Evolutionary conservation across 345 rosid species (phyloP), one percentile per base, ranked within the genome.

Genomic region (Hibiscus tridactylites): DNA sequence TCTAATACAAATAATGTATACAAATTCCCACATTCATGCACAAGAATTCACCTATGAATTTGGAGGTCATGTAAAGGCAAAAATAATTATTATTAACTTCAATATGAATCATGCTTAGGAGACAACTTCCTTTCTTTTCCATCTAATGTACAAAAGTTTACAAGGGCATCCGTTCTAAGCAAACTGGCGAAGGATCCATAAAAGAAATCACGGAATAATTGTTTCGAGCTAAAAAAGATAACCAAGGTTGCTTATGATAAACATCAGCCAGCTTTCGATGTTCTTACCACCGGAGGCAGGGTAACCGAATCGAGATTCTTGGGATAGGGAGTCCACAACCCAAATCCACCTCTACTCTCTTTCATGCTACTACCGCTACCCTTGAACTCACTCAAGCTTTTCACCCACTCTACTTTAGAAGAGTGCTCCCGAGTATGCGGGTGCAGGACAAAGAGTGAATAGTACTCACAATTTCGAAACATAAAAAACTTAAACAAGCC

Each of bases 391-490:
- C 70, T 79, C 42, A 87, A 56, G 67, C 75, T 86, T 85, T 92
- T 96, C 50, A 92, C 99, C 98, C 99, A 92, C 82, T 92, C 98
- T 9, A 96, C 85, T 80, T 88, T 89, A 0, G 98, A 92, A 47
- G 99, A 96, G 85, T 96, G 99, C 79, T 96, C 99, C 49, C 97
- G 79, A 8, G 88, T 89, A 83, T 92, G 99, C 0, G 93, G 96
- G 78, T 92, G 98, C 80, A 96, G 80, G 72, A 86, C 76, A 62
- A 91, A 96, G 33, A 92, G 73, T 29, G 98, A 88, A 78, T 92
- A 90, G 84, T 91, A 91, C 82, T 96, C 98, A 5, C 98, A 96
- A 75, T 96, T 96, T 39, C 88, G 93, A 68, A 96, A 92, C 99
- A 92, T 92, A 56, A 85, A 83, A 77, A 86, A 81, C 84, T 87